A percentile compares a stretch with the other conserved stretches of the same genome.
Evolutionary conservation across 257 asterid species (phyloP).

Genomic region (Solanum commersonii): DNA sequence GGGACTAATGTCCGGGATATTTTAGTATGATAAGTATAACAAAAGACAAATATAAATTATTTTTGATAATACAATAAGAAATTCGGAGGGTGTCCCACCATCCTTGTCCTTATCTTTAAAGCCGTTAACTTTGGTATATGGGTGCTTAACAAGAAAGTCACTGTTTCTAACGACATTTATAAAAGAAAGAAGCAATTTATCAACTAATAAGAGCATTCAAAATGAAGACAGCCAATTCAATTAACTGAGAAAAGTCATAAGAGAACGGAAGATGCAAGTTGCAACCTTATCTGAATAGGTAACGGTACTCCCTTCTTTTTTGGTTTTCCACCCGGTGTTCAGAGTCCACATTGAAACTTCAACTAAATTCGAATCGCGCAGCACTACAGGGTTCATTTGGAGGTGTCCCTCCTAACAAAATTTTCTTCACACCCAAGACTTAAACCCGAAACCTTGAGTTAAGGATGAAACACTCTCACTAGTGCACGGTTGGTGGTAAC

Average conservation of each 20-base stretch:
- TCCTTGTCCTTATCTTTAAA: neutral
- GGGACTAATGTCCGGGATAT: neutral
- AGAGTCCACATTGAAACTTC: fast-evolving
- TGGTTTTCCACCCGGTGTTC: too few relatives aligned
- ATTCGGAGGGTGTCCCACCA: neutral
- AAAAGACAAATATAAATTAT: neutral
- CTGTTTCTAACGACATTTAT: neutral
- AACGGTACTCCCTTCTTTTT: neutral
- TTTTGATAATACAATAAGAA: neutral
- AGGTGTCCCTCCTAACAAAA: too few relatives aligned
- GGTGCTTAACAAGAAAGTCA: neutral
- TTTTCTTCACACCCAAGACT: fast-evolving
- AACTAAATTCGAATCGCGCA: too few relatives aligned
- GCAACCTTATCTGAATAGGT: neutral
- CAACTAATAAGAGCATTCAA: neutral
- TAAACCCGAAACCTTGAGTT: fast-evolving
- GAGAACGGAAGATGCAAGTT: neutral
- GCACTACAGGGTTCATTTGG: too few relatives aligned
- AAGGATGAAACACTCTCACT: too few relatives aligned
- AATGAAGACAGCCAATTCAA: neutral
- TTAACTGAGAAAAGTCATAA: neutral
- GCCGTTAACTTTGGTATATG: neutral
- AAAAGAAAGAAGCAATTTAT: neutral
- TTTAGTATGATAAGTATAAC: neutral
- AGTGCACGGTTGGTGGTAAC: too few relatives aligned